These are phyloP conservation scores for Besnoitia besnoiti DNA, from an alignment of 169 alveolate genomes.

Conservation along the genomic window DNA sequence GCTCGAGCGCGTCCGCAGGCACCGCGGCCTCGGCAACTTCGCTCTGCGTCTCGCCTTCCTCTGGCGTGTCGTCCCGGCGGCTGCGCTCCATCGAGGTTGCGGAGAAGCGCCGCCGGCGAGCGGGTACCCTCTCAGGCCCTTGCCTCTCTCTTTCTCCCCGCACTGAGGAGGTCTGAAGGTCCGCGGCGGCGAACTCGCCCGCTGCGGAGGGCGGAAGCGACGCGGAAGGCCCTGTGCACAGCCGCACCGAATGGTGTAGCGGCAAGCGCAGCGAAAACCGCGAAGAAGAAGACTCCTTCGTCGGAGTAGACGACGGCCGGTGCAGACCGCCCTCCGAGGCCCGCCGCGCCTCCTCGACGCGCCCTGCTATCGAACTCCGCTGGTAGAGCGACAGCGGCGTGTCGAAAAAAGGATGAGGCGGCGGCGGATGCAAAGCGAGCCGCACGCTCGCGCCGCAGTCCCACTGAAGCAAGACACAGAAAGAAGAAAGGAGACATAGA, in stretches of 20 bases:
- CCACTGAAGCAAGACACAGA: too few relatives aligned
- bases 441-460: neutral
- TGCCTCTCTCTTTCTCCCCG: too few relatives aligned
- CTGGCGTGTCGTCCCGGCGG: too few relatives aligned
- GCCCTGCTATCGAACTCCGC: slow-evolving; percentile 29
- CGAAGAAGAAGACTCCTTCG: neutral
- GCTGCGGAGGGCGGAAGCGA: neutral
- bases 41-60: too few relatives aligned
- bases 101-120: too few relatives aligned
- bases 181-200: neutral
- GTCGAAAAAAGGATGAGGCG: neutral
- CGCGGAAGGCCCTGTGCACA: neutral
- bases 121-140: too few relatives aligned
- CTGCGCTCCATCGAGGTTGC: too few relatives aligned
- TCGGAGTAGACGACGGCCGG: neutral
- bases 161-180: too few relatives aligned
- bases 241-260: neutral
- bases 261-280: neutral
- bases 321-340: neutral
- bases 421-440: neutral
- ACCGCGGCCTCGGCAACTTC: too few relatives aligned
- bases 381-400: slow-evolving; percentile 33
- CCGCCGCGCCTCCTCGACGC: slow-evolving; percentile 20
- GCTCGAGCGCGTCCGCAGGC: too few relatives aligned
- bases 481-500: too few relatives aligned